Conservation (phyloP, 768 basidiomycete species). For the Cyathus striatus region DNA sequence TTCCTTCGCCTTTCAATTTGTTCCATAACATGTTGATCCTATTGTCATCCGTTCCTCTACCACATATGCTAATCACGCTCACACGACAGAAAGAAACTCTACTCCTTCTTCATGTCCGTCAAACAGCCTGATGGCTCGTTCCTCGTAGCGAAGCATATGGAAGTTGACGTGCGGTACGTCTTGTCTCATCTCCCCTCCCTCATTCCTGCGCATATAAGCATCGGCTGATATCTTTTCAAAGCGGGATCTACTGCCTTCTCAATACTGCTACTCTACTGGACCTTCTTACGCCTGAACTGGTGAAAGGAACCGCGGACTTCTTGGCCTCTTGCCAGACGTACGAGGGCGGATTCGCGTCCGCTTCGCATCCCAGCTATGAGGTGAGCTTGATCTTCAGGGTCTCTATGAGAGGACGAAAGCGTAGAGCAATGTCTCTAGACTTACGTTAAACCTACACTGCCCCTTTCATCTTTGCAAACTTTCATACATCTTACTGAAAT, state of each 20-base stretch:
- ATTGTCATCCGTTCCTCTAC: too few species aligned
- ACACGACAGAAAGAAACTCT: constrained; percentile 58
- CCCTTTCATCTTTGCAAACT: too few species aligned
- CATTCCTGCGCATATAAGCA: too few species aligned
- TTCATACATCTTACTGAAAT: too few species aligned
- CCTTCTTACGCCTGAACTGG: constrained; percentile 83
- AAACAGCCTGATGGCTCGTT: constrained; percentile 95
- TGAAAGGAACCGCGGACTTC: constrained; percentile 71
- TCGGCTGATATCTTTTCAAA: constrained; percentile 17
- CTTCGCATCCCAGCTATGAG: constrained; percentile 65
- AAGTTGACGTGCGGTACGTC: constrained; percentile 88
- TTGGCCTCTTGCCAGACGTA: constrained; percentile 92
- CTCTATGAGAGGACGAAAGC: too few species aligned
- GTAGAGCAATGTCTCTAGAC: too few species aligned
- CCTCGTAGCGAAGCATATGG: constrained; percentile 78
- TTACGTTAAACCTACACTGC: too few species aligned
- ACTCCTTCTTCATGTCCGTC: constrained; percentile 85
- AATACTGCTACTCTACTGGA: constrained; percentile 79
- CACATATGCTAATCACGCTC: not conserved
- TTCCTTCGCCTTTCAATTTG: too few species aligned
- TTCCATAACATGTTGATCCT: too few species aligned
- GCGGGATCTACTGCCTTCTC: constrained; percentile 93
- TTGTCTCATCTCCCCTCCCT: not conserved
- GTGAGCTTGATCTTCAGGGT: too few species aligned
- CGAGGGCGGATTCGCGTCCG: constrained; percentile 89